A percentile compares a stretch with the other conserved stretches of the same genome.
phyloP scores from a whole-genome alignment of 139 green algal genomes.

The Chlorella sp. region DNA sequence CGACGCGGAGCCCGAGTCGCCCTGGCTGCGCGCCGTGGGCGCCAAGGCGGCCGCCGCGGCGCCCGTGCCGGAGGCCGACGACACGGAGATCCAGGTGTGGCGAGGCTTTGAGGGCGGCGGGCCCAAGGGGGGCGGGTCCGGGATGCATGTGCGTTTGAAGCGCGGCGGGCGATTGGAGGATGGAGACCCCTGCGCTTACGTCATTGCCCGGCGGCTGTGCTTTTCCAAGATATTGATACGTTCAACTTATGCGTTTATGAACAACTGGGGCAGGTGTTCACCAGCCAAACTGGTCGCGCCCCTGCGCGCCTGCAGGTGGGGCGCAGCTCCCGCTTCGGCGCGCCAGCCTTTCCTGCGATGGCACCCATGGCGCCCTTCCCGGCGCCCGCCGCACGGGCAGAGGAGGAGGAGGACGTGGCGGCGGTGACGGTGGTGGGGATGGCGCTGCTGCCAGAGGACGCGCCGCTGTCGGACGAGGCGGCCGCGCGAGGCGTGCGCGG shows the following conservation, averaged over 20 bases:
- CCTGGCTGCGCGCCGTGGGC: no score
- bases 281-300: not conserved
- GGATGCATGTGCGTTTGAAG: no score
- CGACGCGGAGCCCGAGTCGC: no score
- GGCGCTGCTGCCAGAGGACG: not conserved
- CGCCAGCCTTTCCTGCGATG: not conserved
- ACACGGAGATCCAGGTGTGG: no score
- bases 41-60: no score
- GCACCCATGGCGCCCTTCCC: no score
- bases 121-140: no score
- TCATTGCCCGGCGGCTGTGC: no score
- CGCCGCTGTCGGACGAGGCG: slow-evolving; percentile 1
- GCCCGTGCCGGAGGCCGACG: no score
- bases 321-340: not conserved
- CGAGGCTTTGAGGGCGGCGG: no score
- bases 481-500: not conserved
- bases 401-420: not conserved
- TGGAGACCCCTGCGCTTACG: no score
- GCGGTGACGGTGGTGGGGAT: not conserved
- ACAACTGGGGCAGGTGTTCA: not conserved
- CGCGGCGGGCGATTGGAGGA: no score
- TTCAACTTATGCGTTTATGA: not conserved
- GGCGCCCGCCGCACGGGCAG: not conserved
- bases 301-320: not conserved
- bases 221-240: not conserved